Conservation (phyloP, 2,329 filamentous ascomycete genomes). For the Botrytis fragariae region DNA sequence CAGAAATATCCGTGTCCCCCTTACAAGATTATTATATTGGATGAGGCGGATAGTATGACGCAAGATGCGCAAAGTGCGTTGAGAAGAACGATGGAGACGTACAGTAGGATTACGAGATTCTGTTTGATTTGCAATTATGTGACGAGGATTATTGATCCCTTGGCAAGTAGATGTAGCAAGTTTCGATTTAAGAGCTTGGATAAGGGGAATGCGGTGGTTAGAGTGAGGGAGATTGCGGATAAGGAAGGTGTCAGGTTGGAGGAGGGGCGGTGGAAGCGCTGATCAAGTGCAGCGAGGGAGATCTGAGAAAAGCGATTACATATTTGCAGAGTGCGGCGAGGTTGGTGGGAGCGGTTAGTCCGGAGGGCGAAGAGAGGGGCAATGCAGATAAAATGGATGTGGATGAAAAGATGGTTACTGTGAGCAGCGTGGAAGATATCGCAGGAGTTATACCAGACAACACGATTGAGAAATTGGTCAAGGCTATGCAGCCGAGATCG, state of each 20-base stretch:
- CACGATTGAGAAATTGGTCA: slow-evolving; percentile 68
- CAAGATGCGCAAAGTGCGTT: slow-evolving; percentile 95
- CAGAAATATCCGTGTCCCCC: slow-evolving; percentile 85
- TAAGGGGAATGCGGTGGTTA: slow-evolving; percentile 73
- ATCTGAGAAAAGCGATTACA: slow-evolving; percentile 93
- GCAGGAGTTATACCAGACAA: slow-evolving; percentile 83
- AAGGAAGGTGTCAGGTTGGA: slow-evolving; percentile 75
- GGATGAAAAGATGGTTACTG: slow-evolving; percentile 65
- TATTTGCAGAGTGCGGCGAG: slow-evolving; percentile 93
- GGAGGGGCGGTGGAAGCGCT: slow-evolving; percentile 75
- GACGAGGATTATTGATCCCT: slow-evolving; percentile 92
- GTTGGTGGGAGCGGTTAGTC: slow-evolving; percentile 69
- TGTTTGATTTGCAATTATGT: slow-evolving; percentile 99
- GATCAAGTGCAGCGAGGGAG: slow-evolving; percentile 86
- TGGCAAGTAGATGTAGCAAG: slow-evolving; percentile 91
- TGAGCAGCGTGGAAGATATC: slow-evolving; percentile 86
- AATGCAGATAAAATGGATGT: slow-evolving; percentile 46
- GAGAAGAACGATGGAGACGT: slow-evolving; percentile 96
- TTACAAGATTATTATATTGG: slow-evolving; percentile 98
- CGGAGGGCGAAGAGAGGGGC: slow-evolving; percentile 37
- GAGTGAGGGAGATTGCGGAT: slow-evolving; percentile 78
- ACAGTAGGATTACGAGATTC: slow-evolving; percentile 93
- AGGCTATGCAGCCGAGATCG: slow-evolving; percentile 72
- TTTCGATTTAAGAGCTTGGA: slow-evolving; percentile 97
- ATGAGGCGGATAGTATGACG: slow-evolving; percentile 98